A percentile compares a stretch with the other conserved stretches of the same genome.
Conservation (phyloP, 139 green algal genomes). For the Zygnema cylindricum region DNA sequence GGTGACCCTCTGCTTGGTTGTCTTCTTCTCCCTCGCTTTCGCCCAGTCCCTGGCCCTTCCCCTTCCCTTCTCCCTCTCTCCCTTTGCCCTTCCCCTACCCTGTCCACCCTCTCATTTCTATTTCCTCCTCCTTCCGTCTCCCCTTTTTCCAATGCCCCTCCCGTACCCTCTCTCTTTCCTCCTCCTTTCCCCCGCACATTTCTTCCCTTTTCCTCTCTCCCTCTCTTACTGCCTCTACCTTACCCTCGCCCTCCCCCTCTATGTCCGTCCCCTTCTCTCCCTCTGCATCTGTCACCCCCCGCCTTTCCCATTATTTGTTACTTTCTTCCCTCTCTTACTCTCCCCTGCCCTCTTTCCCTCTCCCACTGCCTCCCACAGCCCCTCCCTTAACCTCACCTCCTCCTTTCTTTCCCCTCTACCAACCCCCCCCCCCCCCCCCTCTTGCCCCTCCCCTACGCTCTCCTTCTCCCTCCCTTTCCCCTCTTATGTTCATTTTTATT, state of each 20-base stretch:
- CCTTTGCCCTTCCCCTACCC: neutral
- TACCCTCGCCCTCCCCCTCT: neutral
- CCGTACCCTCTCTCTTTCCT: neutral
- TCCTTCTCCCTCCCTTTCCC: no score
- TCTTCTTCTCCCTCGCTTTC: neutral
- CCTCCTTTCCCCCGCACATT: neutral
- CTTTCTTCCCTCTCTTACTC: neutral
- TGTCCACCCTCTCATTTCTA: neutral
- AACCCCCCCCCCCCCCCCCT: no score
- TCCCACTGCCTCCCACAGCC: no score
- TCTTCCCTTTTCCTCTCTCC: neutral
- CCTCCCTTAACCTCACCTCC: no score
- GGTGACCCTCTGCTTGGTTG: neutral
- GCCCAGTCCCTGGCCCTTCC: neutral
- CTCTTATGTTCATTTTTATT: no score
- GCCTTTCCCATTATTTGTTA: neutral
- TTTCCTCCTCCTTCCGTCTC: neutral
- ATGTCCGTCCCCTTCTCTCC: neutral
- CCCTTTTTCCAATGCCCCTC: no score
- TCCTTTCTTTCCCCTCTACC: no score
- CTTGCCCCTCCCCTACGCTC: no score
- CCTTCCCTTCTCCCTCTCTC: neutral
- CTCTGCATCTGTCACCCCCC: neutral
- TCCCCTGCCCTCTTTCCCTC: constrained; percentile 49
- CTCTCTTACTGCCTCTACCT: neutral